Conservation (phyloP, 148 eudicot species). For the Pharnaceum exiguum region DNA sequence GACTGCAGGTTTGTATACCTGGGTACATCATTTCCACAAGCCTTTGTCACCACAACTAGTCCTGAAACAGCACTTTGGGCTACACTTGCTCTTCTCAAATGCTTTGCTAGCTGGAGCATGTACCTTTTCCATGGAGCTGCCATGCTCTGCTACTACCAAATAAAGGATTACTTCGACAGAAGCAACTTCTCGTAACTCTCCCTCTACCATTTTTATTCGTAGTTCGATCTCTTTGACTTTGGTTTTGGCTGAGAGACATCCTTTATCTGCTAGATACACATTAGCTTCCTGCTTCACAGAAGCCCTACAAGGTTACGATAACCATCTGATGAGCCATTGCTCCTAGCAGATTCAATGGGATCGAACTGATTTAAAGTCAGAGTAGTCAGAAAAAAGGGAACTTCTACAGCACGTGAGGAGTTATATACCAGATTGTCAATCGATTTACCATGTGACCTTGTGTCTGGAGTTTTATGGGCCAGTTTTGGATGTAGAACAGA, state of each 20-base stretch:
- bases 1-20: conserved; percentile 38
- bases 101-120: conserved; percentile 85
- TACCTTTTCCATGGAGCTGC: conserved; percentile 82
- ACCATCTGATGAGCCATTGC: conserved; percentile 38
- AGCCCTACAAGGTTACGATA: conserved; percentile 14
- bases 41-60: conserved; percentile 77
- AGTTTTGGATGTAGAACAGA: conserved; percentile 14
- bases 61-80: conserved; percentile 83
- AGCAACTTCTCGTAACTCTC: conserved; percentile 88
- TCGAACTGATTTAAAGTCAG: conserved; percentile 54
- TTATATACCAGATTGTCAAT: conserved; percentile 15
- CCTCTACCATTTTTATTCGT: conserved; percentile 63
- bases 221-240: conserved; percentile 53
- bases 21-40: conserved; percentile 98
- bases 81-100: conserved; percentile 55
- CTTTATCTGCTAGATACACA: conserved; percentile 32
- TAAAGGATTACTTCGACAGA: conserved; percentile 77
- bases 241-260: conserved; percentile 29
- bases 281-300: conserved; percentile 32
- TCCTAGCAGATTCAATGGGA: conserved; percentile 47
- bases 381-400: conserved; percentile 23
- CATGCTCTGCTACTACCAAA: conserved; percentile 90
- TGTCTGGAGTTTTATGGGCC: conserved; percentile 16
- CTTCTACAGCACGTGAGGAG: conserved; percentile 30
- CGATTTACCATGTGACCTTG: conserved; percentile 12